A percentile compares a stretch with the other conserved stretches of the same genome.
These are phyloP conservation scores for Zopfia rhizophila DNA, from an alignment of 2,329 filamentous ascomycete species.

Conservation along the genomic window DNA sequence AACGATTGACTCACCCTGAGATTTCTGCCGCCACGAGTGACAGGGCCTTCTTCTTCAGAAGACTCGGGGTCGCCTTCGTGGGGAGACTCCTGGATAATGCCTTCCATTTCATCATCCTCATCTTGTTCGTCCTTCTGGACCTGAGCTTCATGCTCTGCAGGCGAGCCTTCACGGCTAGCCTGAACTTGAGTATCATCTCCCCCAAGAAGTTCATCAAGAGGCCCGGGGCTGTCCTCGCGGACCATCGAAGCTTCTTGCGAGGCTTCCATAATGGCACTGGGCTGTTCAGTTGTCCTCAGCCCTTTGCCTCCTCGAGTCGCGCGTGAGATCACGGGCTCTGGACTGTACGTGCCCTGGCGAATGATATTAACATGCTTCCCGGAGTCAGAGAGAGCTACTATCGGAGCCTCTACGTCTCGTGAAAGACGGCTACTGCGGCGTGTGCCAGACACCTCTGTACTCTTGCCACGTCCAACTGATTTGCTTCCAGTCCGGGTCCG, in stretches of 20 bases:
- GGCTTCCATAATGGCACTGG: constrained; percentile 63
- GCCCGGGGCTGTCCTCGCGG: constrained; percentile 42
- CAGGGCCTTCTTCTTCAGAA: constrained; percentile 66
- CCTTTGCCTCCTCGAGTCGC: constrained; percentile 59
- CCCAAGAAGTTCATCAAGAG: constrained; percentile 45
- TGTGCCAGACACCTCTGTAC: constrained; percentile 48
- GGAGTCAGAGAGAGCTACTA: constrained; percentile 68
- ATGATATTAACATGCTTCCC: constrained; percentile 67
- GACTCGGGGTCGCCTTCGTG: constrained; percentile 53
- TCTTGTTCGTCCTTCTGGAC: constrained; percentile 41
- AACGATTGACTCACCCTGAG: constrained; percentile 27
- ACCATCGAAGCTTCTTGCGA: constrained; percentile 61
- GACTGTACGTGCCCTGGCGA: constrained; percentile 64
- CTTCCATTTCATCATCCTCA: constrained; percentile 43
- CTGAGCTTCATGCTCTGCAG: constrained; percentile 42
- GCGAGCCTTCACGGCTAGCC: constrained; percentile 44
- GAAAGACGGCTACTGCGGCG: constrained; percentile 69
- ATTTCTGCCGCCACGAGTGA: constrained; percentile 58
- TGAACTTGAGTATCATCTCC: constrained; percentile 50
- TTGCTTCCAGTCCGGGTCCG: constrained; percentile 55
- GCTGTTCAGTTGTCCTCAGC: constrained; percentile 55
- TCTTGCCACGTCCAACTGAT: constrained; percentile 48
- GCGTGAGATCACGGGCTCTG: constrained; percentile 56
- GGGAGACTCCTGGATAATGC: constrained; percentile 56
- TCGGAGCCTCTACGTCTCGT: constrained; percentile 65